A percentile compares a stretch with the other conserved stretches of the same genome.
phyloP scores from a whole-genome alignment of 345 rosid genomes.

The Bruguiera gymnorhiza region DNA sequence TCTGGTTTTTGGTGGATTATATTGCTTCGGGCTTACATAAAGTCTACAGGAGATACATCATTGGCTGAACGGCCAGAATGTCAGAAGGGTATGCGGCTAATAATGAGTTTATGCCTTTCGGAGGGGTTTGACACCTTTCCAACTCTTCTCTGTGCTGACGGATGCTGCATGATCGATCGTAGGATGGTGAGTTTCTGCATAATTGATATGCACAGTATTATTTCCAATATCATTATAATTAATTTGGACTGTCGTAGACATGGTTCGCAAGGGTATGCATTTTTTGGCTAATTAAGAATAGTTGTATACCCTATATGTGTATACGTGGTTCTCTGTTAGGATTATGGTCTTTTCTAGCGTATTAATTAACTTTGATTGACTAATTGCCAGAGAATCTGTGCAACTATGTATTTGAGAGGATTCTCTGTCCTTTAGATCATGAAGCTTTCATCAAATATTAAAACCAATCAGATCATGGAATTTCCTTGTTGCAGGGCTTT shows the following conservation, averaged over 20 bases:
- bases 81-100: conserved; percentile 96
- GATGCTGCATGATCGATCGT: conserved; percentile 98
- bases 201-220: background rate
- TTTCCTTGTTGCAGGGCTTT: too few relatives aligned
- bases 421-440: background rate
- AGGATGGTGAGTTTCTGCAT: conserved; percentile 68
- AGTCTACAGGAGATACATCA: conserved; percentile 79
- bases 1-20: conserved; percentile 99
- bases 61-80: conserved; percentile 88
- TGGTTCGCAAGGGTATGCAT: too few relatives aligned
- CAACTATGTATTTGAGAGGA: background rate
- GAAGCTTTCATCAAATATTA: too few relatives aligned
- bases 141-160: conserved; percentile 94
- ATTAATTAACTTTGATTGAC: background rate
- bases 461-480: too few relatives aligned
- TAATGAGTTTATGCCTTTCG: conserved; percentile 77
- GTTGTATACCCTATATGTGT: too few relatives aligned
- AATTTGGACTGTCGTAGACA: too few relatives aligned
- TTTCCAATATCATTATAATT: too few relatives aligned
- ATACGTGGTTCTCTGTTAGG: background rate
- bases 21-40: conserved; percentile 85
- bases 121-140: conserved; percentile 98
- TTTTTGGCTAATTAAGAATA: too few relatives aligned
- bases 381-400: background rate
- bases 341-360: background rate